Evolutionary conservation across 768 basidiomycete genomes (phyloP).

Genomic region (Trametes meyenii): DNA sequence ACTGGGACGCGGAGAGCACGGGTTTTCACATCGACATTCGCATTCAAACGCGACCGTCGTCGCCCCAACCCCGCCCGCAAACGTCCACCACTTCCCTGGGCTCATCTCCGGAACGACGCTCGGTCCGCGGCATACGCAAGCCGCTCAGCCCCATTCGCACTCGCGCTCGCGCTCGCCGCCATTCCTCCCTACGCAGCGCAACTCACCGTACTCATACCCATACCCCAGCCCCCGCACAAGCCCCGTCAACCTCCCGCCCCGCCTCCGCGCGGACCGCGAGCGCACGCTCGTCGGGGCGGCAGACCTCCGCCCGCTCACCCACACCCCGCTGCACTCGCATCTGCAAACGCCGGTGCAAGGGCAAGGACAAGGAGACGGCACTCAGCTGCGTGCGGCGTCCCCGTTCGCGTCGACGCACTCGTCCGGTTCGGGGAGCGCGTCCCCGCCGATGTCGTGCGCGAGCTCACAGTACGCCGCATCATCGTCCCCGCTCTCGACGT

Average conservation of each 20-base stretch:
- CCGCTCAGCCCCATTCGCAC: constrained; percentile 15
- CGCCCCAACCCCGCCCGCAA: constrained; percentile 43
- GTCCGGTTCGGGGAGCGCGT: constrained; percentile 50
- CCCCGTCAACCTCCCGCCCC: constrained; percentile 18
- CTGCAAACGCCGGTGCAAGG: constrained; percentile 4
- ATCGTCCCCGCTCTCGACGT: constrained; percentile 34
- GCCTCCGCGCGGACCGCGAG: constrained; percentile 19
- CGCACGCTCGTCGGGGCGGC: constrained; percentile 3
- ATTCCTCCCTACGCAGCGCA: constrained; percentile 18
- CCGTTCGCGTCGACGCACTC: constrained; percentile 36
- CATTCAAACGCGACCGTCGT: constrained; percentile 53
- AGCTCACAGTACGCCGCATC: constrained; percentile 45
- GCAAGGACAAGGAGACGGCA: constrained; percentile 1
- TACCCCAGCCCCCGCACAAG: constrained; percentile 15
- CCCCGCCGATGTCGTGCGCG: constrained; percentile 60
- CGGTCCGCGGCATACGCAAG: constrained; percentile 25
- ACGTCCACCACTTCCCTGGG: constrained; percentile 21
- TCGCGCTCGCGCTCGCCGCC: constrained; percentile 27
- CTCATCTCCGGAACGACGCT: constrained; percentile 26
- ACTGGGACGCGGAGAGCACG: background rate
- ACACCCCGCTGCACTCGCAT: background rate
- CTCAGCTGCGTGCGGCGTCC: constrained; percentile 26
- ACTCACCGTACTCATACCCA: constrained; percentile 7
- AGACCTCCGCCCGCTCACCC: constrained; percentile 1
- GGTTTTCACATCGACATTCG: constrained; percentile 49